Base-by-base conservation (phyloP, 495 filamentous ascomycete species). In the Hypomontagnella submonticulosa region DNA sequence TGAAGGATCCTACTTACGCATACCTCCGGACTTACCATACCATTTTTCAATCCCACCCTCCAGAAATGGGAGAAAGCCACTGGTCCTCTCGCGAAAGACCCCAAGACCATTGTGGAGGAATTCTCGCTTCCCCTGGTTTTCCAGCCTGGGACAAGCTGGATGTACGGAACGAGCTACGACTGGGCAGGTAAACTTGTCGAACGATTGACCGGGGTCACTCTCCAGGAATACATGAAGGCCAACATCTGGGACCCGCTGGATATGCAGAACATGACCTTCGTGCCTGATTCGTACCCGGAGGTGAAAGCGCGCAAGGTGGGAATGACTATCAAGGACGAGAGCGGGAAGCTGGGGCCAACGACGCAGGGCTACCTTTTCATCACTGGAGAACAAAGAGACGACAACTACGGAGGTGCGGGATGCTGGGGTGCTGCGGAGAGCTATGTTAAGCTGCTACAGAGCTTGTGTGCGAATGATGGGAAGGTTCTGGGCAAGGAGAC, bases 121-220 rank as follows among this genome's bases (percentile, higher is more conserved):
- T 81, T 73, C 48, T 59, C 48, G n/a, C 67, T 62, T 19, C 78
- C 77, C 4, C 64, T 80, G 0, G 13, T 72, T 4, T 76, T 73
- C 38, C 70, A 77, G 40, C 76, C 76, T 4, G 77, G 77, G 7
- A 54, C 59, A 3, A 54, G 60, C 0, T 79, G 75, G 76, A 40
- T 23, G 0, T 79, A 78, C 41, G 72, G 77, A 10, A 36, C 43
- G 9, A 66, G 70, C 0, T 33, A 71, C 1, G 76, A 77, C 62
- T 78, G 69, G 73, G 71, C 61, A 0, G 78, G 77, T 0, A 40
- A 63, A 19, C 32, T 79, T 4, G 47, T 79, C 12, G 75, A 76
- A 37, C 51, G 47, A 2, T 1, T 77, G 1, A 58, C 70, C 0
- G 73, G 73, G 4, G 4, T 37, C 3, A 18, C 40, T 1, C 63